Evolutionary conservation across 768 basidiomycete species (phyloP).

Genomic region (Tubosaeta sp.): DNA sequence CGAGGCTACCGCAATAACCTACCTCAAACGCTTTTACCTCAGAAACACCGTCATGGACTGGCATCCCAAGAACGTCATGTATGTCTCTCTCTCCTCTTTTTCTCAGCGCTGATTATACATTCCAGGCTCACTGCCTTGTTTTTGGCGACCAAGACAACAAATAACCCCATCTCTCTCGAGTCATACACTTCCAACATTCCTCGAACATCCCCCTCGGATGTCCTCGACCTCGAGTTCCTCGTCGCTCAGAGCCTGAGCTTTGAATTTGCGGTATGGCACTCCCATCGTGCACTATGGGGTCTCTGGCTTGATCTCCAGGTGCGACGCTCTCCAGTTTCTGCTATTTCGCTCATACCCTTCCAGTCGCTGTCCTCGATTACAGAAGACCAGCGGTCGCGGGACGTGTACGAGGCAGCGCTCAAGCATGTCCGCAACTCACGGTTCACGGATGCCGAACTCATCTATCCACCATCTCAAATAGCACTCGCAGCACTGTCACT

Average conservation of each 20-base stretch:
- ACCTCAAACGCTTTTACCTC: slow-evolving; percentile 95
- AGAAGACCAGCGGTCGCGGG: slow-evolving; percentile 43
- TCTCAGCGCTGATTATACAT: not conserved
- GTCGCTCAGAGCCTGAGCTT: slow-evolving; percentile 93
- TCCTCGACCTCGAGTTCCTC: slow-evolving; percentile 92
- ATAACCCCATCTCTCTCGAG: slow-evolving; percentile 85
- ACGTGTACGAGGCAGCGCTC: slow-evolving; percentile 62
- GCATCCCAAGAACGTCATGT: slow-evolving; percentile 99
- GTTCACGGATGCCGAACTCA: slow-evolving; percentile 85
- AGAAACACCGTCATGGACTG: slow-evolving; percentile 99
- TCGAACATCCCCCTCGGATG: slow-evolving; percentile 73
- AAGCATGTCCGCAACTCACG: slow-evolving; percentile 72
- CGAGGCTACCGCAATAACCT: slow-evolving; percentile 86
- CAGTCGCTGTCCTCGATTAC: slow-evolving; percentile 58
- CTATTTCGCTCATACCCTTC: slow-evolving; percentile 8
- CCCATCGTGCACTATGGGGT: slow-evolving; percentile 85
- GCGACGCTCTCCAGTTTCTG: slow-evolving; percentile 8
- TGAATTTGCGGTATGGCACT: slow-evolving; percentile 92
- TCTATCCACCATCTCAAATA: slow-evolving; percentile 92
- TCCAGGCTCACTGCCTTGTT: slow-evolving; percentile 91
- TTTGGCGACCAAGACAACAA: slow-evolving; percentile 96
- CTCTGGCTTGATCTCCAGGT: slow-evolving; percentile 88
- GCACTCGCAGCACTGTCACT: slow-evolving; percentile 76
- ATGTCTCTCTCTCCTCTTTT: slow-evolving; percentile 23
- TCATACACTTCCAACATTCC: slow-evolving; percentile 80